Evolutionary conservation across 768 basidiomycete species (phyloP), one percentile per base, ranked within the genome.

Genomic region (Pulveroboletus frians): DNA sequence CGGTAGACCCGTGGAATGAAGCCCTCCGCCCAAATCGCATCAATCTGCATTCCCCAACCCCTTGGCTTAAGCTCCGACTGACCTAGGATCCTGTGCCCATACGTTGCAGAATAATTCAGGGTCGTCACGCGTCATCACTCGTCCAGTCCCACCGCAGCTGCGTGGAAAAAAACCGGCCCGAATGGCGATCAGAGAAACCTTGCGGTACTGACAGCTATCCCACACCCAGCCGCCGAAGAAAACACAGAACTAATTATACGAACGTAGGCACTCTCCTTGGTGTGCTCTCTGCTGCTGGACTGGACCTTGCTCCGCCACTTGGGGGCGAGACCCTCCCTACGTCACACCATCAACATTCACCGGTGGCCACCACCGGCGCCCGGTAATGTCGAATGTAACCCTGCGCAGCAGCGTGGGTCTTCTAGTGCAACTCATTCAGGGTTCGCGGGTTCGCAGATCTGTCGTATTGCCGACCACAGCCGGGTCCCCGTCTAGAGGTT

Each of bases 1-100:
- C 47, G 53, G 50, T 41, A 37, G 13, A 23, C 34, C 14, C 30
- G 43, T 17, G n/a, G 7, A 30, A 20, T 10, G 14, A 38, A 38
- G 43, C 61, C 63, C 64, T 66, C 62, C 62, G 62, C 64, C 64
- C 64, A 62, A 18, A 31, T 55, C 64, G 64, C 56, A 56, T 55
- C 58, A 53, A 6, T 15, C 15, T 46, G 13, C 47, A 37, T 58
- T 64, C 49, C 23, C 59, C 45, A 52, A 50, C 56, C 48, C 10
- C 46, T 40, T 52, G 42, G 32, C 58, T 52, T 47, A 57, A 52
- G 54, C 51, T 64, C 60, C 39, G 21, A 39, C 23, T 46, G 30
- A 27, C 47, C 39, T 52, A 50, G 51, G 36, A 38, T 58, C 29
- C 21, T 46, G 7, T 50, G 36, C 45, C 23, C 45, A 18, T 10